These are phyloP conservation scores for Erodium texanum DNA, from an alignment of 441 rosid genomes.

Conservation along the genomic window DNA sequence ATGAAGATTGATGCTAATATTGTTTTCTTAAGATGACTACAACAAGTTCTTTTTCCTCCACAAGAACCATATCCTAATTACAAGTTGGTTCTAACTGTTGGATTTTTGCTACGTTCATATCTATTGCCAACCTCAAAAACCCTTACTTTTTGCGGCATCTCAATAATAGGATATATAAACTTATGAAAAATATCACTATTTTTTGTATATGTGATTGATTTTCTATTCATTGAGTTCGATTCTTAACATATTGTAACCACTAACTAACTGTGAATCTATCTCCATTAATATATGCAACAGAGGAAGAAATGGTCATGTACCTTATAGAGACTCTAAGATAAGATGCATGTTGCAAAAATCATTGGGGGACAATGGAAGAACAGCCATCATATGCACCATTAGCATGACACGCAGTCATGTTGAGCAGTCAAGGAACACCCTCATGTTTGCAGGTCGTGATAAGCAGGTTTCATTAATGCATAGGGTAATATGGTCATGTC, in stretches of 20 bases:
- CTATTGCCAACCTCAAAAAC: too few species aligned
- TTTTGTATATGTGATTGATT: too few species aligned
- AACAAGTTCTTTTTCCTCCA: too few species aligned
- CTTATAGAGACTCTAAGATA: slow-evolving; percentile 83
- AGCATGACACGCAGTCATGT: slow-evolving; percentile 64
- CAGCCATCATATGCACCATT: slow-evolving; percentile 75
- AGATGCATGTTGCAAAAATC: slow-evolving; percentile 79
- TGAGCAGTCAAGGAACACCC: slow-evolving; percentile 75
- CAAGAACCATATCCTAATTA: too few species aligned
- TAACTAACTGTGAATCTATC: not conserved
- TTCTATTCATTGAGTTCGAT: too few species aligned
- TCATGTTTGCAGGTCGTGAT: slow-evolving; percentile 75
- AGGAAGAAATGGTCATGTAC: slow-evolving; percentile 69
- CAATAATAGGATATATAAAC: too few species aligned
- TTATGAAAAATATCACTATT: too few species aligned
- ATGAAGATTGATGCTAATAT: too few species aligned
- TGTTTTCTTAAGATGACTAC: too few species aligned
- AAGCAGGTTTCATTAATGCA: slow-evolving; percentile 73
- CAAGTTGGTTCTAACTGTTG: too few species aligned
- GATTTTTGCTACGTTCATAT: too few species aligned
- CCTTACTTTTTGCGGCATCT: too few species aligned
- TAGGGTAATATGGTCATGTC: slow-evolving; percentile 69
- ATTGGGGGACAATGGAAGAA: slow-evolving; percentile 78
- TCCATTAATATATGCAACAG: slow-evolving; percentile 42
- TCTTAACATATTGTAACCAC: not conserved